Evolutionary conservation across 306 rosid species (phyloP), one percentile per base, ranked within the genome.

Genomic region (Cucurbita moschata): DNA sequence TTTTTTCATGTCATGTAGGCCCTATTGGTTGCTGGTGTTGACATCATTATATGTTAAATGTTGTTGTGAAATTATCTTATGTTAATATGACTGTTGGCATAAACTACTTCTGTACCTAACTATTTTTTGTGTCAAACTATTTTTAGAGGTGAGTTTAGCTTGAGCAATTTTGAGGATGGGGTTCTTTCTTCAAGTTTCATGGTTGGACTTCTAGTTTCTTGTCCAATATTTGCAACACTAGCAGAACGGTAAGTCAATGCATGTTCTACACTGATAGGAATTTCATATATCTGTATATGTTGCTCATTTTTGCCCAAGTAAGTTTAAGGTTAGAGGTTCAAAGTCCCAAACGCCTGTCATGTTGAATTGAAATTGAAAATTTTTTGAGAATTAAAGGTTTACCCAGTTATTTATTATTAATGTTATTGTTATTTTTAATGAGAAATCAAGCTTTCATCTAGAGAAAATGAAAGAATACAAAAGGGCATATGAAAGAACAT

Each of bases 121-220:
- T 43, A 30, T 50, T 10, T 75, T 69, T 71, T 59, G 39, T 63
- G 37, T 15, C 58, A 42, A 42, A n/a, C 64, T 74, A 50, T 8
- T 16, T 76, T 67, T 49, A 86, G 93, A 79, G 93, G 93, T 26
- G 82, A 84, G 44, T 88, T 88, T 68, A 79, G 85, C 75, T 78
- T 88, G 83, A 84, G 49, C 87, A 82, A 88, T 79, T 88, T 88
- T 78, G 84, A 86, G 64, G 93, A 88, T 76, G 90, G 93, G 30
- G 21, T 84, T 81, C 81, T 88, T 55, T 86, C 93, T 60, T 88
- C 93, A 62, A 85, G 90, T 79, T 88, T 88, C 87, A 79, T 88
- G 90, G 93, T 88, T 68, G 93, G 93, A 72, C 87, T 88, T 71
- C 86, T 88, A 2, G 84, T 86, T 73, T 87, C 93, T 82, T 88